Percentiles rank a stretch among this genome's conserved stretches.
phyloP scores from a whole-genome alignment of 2,329 filamentous ascomycete genomes.

The Colletotrichum gloeosporioides region DNA sequence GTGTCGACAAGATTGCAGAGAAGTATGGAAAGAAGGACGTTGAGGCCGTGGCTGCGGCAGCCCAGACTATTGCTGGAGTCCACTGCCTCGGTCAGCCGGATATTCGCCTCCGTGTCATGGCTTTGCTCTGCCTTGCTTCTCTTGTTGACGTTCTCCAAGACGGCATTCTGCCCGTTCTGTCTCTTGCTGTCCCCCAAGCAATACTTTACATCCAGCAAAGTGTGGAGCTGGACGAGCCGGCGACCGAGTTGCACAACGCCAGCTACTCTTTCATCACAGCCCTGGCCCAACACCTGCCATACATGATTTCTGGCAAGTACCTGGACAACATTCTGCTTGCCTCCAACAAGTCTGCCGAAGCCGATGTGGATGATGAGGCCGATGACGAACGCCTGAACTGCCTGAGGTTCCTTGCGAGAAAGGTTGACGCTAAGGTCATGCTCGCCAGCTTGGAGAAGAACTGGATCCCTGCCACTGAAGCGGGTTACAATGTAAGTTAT shows the following conservation, averaged over 20 bases:
- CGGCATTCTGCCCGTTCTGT: slow-evolving; percentile 82
- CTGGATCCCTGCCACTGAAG: slow-evolving; percentile 68
- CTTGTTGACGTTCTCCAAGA: slow-evolving; percentile 88
- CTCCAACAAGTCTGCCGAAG: slow-evolving; percentile 74
- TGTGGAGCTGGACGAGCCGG: slow-evolving; percentile 57
- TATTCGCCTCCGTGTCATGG: slow-evolving; percentile 76
- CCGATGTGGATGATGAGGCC: slow-evolving; percentile 63
- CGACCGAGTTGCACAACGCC: slow-evolving; percentile 78
- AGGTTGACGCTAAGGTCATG: slow-evolving; percentile 78
- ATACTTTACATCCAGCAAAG: slow-evolving; percentile 74
- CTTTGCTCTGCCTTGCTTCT: slow-evolving; percentile 87
- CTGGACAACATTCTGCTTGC: slow-evolving; percentile 74
- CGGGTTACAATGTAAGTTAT: slow-evolving; percentile 65
- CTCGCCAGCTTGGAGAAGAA: slow-evolving; percentile 76
- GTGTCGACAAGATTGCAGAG: slow-evolving; percentile 91
- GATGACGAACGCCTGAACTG: slow-evolving; percentile 72
- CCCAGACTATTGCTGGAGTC: slow-evolving; percentile 76
- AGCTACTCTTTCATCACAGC: slow-evolving; percentile 81
- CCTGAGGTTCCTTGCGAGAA: slow-evolving; percentile 75
- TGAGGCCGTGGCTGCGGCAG: slow-evolving; percentile 76
- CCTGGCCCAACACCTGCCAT: slow-evolving; percentile 83
- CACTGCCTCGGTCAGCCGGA: slow-evolving; percentile 79
- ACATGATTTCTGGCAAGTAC: slow-evolving; percentile 82
- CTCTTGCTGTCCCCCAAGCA: slow-evolving; percentile 74
- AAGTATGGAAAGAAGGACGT: slow-evolving; percentile 94